phyloP scores from a whole-genome alignment of 345 rosid species.

The Hibiscus trionum region DNA sequence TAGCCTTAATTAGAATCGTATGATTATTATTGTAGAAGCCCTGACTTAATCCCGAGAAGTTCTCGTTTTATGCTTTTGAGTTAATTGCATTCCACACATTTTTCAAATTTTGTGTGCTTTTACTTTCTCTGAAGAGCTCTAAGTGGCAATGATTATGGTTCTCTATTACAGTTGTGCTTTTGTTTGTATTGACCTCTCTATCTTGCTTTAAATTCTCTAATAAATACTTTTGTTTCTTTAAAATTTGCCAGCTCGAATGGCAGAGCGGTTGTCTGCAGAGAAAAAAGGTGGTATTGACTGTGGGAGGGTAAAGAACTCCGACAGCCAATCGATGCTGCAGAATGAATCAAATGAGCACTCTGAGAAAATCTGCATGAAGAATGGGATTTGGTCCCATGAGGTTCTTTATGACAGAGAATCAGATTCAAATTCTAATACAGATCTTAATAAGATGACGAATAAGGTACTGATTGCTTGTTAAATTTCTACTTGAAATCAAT shows the following conservation, averaged over 20 bases:
- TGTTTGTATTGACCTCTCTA: background rate
- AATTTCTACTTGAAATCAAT: background rate
- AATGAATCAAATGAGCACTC: constrained; percentile 30
- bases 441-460: constrained; percentile 47
- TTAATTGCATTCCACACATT: background rate
- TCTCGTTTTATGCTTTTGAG: constrained; percentile 5
- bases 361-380: constrained; percentile 36
- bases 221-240: constrained; percentile 9
- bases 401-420: constrained; percentile 58
- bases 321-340: constrained; percentile 25
- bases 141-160: background rate
- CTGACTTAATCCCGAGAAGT: background rate
- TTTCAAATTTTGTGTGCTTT: background rate
- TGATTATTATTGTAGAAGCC: background rate
- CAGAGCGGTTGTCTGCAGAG: constrained; percentile 39
- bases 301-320: constrained; percentile 28
- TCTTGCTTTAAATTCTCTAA: background rate
- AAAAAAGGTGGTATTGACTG: constrained; percentile 22
- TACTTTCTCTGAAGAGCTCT: background rate
- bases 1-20: background rate
- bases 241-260: constrained; percentile 21
- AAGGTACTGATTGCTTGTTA: constrained; percentile 49
- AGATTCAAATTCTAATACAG: constrained; percentile 23
- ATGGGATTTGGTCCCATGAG: constrained; percentile 87
- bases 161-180: background rate